Percentiles rank a stretch among this genome's conserved stretches.
Conservation (phyloP, 345 rosid genomes). For the Punica granatum region DNA sequence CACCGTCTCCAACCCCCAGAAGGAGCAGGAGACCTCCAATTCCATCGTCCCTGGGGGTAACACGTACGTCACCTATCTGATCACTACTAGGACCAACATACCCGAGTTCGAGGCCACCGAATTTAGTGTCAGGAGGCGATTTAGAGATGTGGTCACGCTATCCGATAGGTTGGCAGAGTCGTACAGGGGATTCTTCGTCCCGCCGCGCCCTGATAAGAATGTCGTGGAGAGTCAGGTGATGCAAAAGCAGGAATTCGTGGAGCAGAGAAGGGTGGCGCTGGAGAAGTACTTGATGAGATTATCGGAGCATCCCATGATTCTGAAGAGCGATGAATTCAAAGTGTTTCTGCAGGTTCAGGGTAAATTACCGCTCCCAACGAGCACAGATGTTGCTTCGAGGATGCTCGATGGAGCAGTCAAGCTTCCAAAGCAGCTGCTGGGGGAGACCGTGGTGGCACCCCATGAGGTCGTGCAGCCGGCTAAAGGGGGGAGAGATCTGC, state of each 20-base stretch:
- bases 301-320: conserved; percentile 61
- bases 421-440: conserved; percentile 79
- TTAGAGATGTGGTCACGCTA: conserved; percentile 72
- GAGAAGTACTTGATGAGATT: conserved; percentile 81
- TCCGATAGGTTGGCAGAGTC: conserved; percentile 80
- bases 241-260: conserved; percentile 96
- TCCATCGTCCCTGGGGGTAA: conserved; percentile 78
- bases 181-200: conserved; percentile 75
- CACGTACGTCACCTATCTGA: conserved; percentile 58
- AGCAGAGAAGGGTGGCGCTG: conserved; percentile 80
- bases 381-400: conserved; percentile 81
- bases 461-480: conserved; percentile 88
- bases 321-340: conserved; percentile 76
- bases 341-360: conserved; percentile 78
- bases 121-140: conserved; percentile 73
- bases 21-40: conserved; percentile 69
- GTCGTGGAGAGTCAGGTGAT: conserved; percentile 94
- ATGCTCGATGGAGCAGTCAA: conserved; percentile 92
- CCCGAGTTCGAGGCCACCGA: conserved; percentile 59
- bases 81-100: conserved; percentile 77
- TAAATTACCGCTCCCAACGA: conserved; percentile 51
- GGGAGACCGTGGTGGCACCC: conserved; percentile 59
- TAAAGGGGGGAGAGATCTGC: conserved; percentile 76
- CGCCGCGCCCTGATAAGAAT: conserved; percentile 89
- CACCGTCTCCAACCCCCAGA: conserved; percentile 80